Conservation (phyloP, 257 asterid genomes). For the Fraxinus excelsior region DNA sequence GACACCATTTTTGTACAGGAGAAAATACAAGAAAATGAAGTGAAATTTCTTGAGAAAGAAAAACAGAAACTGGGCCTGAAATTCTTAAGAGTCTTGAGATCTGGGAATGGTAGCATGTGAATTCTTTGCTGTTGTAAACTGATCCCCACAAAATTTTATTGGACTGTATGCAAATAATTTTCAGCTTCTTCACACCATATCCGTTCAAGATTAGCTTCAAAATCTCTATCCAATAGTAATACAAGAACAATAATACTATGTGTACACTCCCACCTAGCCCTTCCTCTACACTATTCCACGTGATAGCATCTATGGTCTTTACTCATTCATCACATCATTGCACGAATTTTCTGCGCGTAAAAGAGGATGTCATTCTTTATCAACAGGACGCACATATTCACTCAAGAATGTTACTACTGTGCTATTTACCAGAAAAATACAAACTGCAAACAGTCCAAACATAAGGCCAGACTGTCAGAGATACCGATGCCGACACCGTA, state of each 20-base stretch:
- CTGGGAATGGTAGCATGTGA: slow-evolving; percentile 53
- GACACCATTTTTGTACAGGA: slow-evolving; percentile 2
- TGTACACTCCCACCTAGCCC: too few relatives aligned
- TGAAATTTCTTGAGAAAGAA: slow-evolving; percentile 45
- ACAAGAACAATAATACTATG: background rate
- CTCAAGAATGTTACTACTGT: slow-evolving; percentile 6
- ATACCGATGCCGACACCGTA: slow-evolving; percentile 59
- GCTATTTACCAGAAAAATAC: slow-evolving; percentile 50
- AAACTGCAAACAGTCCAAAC: slow-evolving; percentile 64
- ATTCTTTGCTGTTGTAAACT: slow-evolving; percentile 36
- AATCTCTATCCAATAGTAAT: slow-evolving; percentile 27
- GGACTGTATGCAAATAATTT: slow-evolving; percentile 23
- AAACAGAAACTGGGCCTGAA: slow-evolving; percentile 43
- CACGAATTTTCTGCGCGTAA: too few relatives aligned
- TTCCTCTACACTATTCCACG: too few relatives aligned
- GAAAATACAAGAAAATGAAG: slow-evolving; percentile 32
- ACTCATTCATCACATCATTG: too few relatives aligned
- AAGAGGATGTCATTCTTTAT: too few relatives aligned
- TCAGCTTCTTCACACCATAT: slow-evolving; percentile 31
- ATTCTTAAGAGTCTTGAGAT: slow-evolving; percentile 64
- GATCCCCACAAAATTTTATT: slow-evolving; percentile 53
- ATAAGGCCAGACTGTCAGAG: slow-evolving; percentile 64
- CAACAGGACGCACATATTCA: too few relatives aligned
- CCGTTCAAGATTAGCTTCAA: slow-evolving; percentile 31
- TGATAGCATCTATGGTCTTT: too few relatives aligned